phyloP scores from a whole-genome alignment of 805 yeast species.

The Ogataea methylovora region DNA sequence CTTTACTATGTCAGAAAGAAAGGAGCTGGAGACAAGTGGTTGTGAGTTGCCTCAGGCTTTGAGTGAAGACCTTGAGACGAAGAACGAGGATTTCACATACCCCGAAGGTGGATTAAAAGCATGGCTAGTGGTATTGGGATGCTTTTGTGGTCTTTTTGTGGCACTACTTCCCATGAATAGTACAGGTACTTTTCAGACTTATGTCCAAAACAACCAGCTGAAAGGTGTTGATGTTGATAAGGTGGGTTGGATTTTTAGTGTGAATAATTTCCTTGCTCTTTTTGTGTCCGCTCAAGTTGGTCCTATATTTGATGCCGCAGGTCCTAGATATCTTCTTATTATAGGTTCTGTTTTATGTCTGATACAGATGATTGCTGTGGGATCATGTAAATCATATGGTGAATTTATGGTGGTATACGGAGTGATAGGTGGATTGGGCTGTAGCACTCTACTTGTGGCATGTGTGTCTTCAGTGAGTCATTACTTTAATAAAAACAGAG shows the following conservation, averaged over 20 bases:
- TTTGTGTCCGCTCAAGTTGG: constrained; percentile 26
- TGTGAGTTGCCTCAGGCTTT: not conserved
- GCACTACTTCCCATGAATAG: constrained; percentile 30
- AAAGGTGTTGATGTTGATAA: constrained; percentile 20
- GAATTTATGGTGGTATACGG: constrained; percentile 30
- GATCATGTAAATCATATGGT: constrained; percentile 25
- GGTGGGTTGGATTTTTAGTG: constrained; percentile 33
- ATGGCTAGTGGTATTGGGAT: constrained; percentile 28
- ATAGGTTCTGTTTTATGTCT: constrained; percentile 26
- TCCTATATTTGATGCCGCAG: constrained; percentile 30
- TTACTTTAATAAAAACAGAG: constrained; percentile 30
- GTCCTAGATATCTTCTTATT: constrained; percentile 21
- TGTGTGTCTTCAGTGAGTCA: constrained; percentile 32
- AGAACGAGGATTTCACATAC: constrained; percentile 9
- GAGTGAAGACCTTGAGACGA: constrained; percentile 3
- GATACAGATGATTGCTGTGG: constrained; percentile 29
- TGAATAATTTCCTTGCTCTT: constrained; percentile 28
- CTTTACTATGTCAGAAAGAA: no score
- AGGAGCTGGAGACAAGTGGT: not conserved
- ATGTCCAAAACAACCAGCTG: constrained; percentile 32
- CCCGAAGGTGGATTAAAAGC: constrained; percentile 35
- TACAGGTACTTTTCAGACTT: constrained; percentile 33
- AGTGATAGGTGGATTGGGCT: constrained; percentile 27
- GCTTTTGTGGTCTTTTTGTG: constrained; percentile 26
- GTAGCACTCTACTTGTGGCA: constrained; percentile 31